A percentile compares a stretch with the other conserved stretches of the same genome.
phyloP scores from a whole-genome alignment of 2,329 filamentous ascomycete genomes.

The Clonostachys sp. region DNA sequence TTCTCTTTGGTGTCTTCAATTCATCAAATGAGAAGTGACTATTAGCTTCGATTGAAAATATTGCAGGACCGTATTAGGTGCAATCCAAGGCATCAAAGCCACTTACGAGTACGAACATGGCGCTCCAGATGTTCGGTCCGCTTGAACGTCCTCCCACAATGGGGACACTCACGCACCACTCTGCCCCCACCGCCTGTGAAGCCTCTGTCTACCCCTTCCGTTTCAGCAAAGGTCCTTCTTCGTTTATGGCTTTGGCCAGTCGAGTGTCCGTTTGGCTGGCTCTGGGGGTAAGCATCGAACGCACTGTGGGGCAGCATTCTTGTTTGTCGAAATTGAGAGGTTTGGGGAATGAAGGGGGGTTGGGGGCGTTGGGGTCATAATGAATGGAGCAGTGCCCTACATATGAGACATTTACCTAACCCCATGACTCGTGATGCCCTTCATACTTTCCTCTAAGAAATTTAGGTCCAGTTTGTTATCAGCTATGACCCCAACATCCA shows the following conservation, averaged over 20 bases:
- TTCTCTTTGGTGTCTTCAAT: conserved; percentile 40
- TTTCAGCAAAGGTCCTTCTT: no score
- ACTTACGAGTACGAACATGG: conserved; percentile 39
- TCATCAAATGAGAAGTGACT: background rate
- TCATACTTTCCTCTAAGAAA: no score
- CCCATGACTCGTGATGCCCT: background rate
- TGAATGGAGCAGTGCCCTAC: background rate
- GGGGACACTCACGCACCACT: conserved; percentile 23
- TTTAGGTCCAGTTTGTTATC: no score
- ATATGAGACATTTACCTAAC: background rate
- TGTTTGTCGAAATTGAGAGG: background rate
- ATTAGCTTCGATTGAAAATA: background rate
- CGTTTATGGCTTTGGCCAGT: background rate
- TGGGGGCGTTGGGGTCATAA: background rate
- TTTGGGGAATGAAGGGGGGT: background rate
- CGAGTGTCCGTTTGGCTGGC: background rate
- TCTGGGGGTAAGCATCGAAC: background rate
- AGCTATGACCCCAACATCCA: no score
- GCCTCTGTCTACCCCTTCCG: no score
- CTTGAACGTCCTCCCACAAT: conserved; percentile 37
- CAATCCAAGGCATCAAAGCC: background rate
- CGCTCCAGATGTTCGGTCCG: conserved; percentile 39
- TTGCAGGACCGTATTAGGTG: background rate
- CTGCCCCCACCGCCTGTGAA: conserved; percentile 2
- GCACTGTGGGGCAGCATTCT: background rate